Evolutionary conservation across 257 asterid genomes (phyloP).

Genomic region (Forsythia viridissima): DNA sequence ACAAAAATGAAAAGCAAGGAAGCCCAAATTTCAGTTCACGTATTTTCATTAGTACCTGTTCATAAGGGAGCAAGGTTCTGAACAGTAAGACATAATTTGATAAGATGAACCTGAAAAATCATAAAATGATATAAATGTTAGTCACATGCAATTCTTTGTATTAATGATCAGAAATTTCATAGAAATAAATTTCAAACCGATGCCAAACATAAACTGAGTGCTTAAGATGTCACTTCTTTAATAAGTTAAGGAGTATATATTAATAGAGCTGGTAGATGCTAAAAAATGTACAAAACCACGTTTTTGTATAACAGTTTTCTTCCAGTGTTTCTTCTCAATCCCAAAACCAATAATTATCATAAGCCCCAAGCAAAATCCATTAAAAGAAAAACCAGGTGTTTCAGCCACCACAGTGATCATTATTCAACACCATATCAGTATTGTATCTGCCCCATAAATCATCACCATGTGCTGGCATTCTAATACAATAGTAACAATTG

Average conservation of each 20-base stretch:
- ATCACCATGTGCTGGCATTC: neutral
- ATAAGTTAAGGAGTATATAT: neutral
- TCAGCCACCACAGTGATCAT: neutral
- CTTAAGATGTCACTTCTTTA: conserved; percentile 9
- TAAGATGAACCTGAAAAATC: conserved; percentile 74
- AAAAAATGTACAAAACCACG: neutral
- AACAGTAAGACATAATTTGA: conserved; percentile 87
- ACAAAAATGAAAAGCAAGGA: conserved; percentile 15
- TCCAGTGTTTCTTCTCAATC: neutral
- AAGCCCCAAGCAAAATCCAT: neutral
- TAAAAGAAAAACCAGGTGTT: neutral
- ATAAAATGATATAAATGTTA: conserved; percentile 21
- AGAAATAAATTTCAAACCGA: neutral
- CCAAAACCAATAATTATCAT: neutral
- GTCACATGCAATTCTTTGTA: conserved; percentile 10
- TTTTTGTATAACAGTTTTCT: neutral
- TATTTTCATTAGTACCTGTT: conserved; percentile 60
- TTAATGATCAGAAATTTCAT: conserved; percentile 6
- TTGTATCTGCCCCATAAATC: neutral
- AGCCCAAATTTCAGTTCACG: conserved; percentile 12
- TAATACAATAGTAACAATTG: neutral
- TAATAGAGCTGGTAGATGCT: neutral
- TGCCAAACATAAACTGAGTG: neutral
- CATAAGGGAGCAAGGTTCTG: conserved; percentile 85
- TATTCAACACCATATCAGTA: neutral